Evolutionary conservation across 106 monocot genomes (phyloP).

Genomic region (Phalaenopsis aphrodite): DNA sequence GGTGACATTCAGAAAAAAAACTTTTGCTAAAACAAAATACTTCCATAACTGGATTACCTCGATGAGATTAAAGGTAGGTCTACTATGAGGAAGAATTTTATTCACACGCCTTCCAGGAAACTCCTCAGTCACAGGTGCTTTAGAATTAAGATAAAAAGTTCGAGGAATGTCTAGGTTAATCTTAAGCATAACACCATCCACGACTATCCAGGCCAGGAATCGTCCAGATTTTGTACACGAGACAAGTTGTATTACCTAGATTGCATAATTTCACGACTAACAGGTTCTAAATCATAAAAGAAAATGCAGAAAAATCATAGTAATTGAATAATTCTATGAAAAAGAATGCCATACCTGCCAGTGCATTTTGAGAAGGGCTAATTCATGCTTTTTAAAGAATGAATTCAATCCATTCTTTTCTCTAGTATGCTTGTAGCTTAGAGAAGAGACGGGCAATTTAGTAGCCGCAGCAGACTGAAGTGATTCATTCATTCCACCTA

Average conservation of each 20-base stretch:
- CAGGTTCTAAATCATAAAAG: not conserved
- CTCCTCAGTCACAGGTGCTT: slow-evolving; percentile 74
- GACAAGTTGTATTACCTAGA: slow-evolving; percentile 84
- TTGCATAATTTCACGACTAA: not conserved
- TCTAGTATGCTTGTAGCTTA: slow-evolving; percentile 18
- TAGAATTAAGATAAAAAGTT: slow-evolving; percentile 88
- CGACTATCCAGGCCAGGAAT: slow-evolving; percentile 87
- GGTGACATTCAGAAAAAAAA: not conserved
- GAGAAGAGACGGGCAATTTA: slow-evolving; percentile 14
- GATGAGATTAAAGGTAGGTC: slow-evolving; percentile 76
- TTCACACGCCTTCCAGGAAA: slow-evolving; percentile 87
- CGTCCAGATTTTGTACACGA: slow-evolving; percentile 51
- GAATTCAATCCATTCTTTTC: slow-evolving; percentile 35
- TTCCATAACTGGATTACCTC: slow-evolving; percentile 40
- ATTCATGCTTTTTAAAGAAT: slow-evolving; percentile 67
- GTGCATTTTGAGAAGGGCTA: slow-evolving; percentile 50
- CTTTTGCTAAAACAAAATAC: not conserved
- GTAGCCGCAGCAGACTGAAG: slow-evolving; percentile 18
- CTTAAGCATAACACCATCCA: slow-evolving; percentile 77
- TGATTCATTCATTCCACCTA: slow-evolving; percentile 19
- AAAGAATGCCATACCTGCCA: slow-evolving; percentile 67
- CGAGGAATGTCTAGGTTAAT: slow-evolving; percentile 64
- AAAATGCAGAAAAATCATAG: not conserved
- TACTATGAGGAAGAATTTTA: slow-evolving; percentile 90
- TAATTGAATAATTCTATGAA: not conserved